phyloP scores from a whole-genome alignment of 805 yeast species.

The Teunomyces panamensis region DNA sequence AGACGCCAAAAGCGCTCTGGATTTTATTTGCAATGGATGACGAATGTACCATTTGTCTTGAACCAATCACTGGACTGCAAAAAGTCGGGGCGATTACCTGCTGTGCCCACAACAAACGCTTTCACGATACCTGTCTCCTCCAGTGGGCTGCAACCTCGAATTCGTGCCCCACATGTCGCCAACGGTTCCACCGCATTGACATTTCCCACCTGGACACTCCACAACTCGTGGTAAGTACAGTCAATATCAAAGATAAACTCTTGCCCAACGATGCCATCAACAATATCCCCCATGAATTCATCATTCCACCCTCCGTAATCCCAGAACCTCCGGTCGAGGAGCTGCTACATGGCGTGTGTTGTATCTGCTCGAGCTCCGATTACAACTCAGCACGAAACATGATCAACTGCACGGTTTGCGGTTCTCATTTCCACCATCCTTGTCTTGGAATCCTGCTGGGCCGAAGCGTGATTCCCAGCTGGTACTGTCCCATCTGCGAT shows the following conservation, averaged over 20 bases:
- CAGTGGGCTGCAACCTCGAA: slow-evolving; percentile 58
- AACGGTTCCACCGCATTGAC: slow-evolving; percentile 39
- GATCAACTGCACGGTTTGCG: slow-evolving; percentile 32
- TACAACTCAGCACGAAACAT: slow-evolving; percentile 19
- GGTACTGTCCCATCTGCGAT: slow-evolving; percentile 56
- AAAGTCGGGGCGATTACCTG: slow-evolving; percentile 9
- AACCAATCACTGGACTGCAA: slow-evolving; percentile 9
- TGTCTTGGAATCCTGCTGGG: slow-evolving; percentile 34
- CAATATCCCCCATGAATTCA: slow-evolving; percentile 34
- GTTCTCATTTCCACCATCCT: slow-evolving; percentile 36
- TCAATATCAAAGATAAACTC: slow-evolving; percentile 29
- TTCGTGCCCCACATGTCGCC: slow-evolving; percentile 62
- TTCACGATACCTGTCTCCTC: slow-evolving; percentile 55
- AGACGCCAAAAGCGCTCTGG: background rate
- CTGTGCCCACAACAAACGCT: slow-evolving; percentile 19
- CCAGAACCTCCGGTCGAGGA: background rate
- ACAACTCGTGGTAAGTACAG: background rate
- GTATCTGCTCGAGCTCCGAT: slow-evolving; percentile 36
- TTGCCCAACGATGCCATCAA: slow-evolving; percentile 35
- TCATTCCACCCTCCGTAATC: slow-evolving; percentile 17
- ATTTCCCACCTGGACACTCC: slow-evolving; percentile 14
- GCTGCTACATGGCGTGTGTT: slow-evolving; percentile 23
- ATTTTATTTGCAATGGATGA: slow-evolving; percentile 9
- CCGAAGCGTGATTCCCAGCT: slow-evolving; percentile 14
- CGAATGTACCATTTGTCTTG: slow-evolving; percentile 65